A percentile compares a stretch with the other conserved stretches of the same genome.
phyloP scores from a whole-genome alignment of 306 rosid species.

The Calophaca sinica region DNA sequence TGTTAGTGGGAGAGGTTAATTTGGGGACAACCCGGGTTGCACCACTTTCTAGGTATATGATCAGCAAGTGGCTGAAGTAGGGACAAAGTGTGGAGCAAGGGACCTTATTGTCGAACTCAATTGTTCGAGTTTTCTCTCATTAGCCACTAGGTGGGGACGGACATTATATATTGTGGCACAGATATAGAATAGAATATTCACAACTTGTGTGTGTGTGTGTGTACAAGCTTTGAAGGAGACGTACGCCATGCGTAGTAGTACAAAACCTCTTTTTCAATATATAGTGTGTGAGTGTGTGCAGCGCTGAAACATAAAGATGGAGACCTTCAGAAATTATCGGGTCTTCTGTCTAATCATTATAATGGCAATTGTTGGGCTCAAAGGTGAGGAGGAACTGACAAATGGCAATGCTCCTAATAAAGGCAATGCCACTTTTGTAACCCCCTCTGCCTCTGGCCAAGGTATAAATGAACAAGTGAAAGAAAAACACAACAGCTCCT shows the following conservation, averaged over 20 bases:
- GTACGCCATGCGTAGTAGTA: not conserved
- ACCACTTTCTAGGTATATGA: not conserved
- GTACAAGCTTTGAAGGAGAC: slow-evolving; percentile 28
- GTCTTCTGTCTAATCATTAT: slow-evolving; percentile 46
- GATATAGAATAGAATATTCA: slow-evolving; percentile 7
- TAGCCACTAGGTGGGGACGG: slow-evolving; percentile 40
- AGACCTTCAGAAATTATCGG: slow-evolving; percentile 38
- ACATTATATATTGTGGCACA: slow-evolving; percentile 21
- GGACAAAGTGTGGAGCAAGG: slow-evolving; percentile 62
- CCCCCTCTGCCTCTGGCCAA: slow-evolving; percentile 23
- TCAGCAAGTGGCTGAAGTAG: slow-evolving; percentile 51
- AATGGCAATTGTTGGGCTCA: slow-evolving; percentile 47
- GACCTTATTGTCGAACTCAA: slow-evolving; percentile 21
- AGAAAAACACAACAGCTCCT: slow-evolving; percentile 36
- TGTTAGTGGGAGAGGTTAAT: too few relatives aligned
- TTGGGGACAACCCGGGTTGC: too few relatives aligned
- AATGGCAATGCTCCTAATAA: slow-evolving; percentile 44
- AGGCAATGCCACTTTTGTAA: slow-evolving; percentile 34
- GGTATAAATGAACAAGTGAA: slow-evolving; percentile 30
- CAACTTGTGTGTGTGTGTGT: not conserved
- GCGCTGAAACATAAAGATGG: slow-evolving; percentile 42
- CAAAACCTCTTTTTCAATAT: not conserved
- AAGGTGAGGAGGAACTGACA: slow-evolving; percentile 38
- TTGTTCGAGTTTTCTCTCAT: slow-evolving; percentile 21
- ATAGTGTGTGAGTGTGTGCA: too few relatives aligned